A percentile compares a stretch with the other conserved stretches of the same genome.
Evolutionary conservation across 1,139 yeast genomes (phyloP).

Genomic region (Sugiyamaella castrensis): DNA sequence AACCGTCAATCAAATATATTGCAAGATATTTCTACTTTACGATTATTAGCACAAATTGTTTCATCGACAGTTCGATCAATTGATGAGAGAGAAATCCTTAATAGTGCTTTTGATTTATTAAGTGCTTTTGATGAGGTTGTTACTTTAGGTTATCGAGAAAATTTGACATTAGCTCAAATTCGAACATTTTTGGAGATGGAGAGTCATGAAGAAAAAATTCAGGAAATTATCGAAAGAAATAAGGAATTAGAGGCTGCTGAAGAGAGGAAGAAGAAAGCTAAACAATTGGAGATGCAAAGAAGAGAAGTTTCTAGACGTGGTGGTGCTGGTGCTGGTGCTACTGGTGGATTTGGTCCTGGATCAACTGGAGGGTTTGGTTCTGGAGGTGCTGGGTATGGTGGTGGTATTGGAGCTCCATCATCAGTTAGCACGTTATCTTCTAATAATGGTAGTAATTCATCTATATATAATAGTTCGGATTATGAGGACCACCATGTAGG

Average conservation of each 20-base stretch:
- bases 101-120: slow-evolving; percentile 81
- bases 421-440: slow-evolving; percentile 11
- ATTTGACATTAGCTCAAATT: slow-evolving; percentile 77
- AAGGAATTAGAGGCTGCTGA: slow-evolving; percentile 97
- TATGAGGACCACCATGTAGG: slow-evolving; percentile 19
- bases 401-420: slow-evolving; percentile 11
- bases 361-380: slow-evolving; percentile 13
- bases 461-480: slow-evolving; percentile 23
- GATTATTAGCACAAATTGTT: slow-evolving; percentile 77
- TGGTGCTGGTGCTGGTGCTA: slow-evolving; percentile 17
- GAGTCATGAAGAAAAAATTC: slow-evolving; percentile 96
- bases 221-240: slow-evolving; percentile 94
- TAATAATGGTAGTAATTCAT: slow-evolving; percentile 9
- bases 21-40: slow-evolving; percentile 91
- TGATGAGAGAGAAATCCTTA: slow-evolving; percentile 82
- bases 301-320: slow-evolving; percentile 70
- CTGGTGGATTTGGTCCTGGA: slow-evolving; percentile 17
- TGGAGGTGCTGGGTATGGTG: slow-evolving; percentile 10
- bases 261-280: slow-evolving; percentile 94
- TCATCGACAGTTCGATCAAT: slow-evolving; percentile 65
- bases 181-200: slow-evolving; percentile 94
- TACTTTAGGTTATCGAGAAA: slow-evolving; percentile 86
- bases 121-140: slow-evolving; percentile 94
- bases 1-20: slow-evolving; percentile 88
- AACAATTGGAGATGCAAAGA: slow-evolving; percentile 76